phyloP scores from a whole-genome alignment of 1,284 basidiomycete species.

The Heterobasidion irregulare region DNA sequence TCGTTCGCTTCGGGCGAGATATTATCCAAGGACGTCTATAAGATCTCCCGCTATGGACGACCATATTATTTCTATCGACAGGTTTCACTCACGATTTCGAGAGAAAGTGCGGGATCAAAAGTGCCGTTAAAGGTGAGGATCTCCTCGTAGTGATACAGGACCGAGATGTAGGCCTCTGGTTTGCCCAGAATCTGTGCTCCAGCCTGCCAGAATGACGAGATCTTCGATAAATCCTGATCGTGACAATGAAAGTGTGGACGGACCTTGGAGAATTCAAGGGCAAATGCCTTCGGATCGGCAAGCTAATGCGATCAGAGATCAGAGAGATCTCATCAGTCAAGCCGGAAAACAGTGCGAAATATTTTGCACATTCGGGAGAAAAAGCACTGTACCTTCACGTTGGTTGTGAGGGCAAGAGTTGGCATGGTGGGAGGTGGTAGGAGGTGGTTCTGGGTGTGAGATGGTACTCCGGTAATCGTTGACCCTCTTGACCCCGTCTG shows the following conservation, averaged over 20 bases:
- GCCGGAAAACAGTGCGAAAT: not conserved
- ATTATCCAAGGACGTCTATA: conserved; percentile 48
- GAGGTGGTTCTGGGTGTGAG: no score
- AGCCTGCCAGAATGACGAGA: conserved; percentile 24
- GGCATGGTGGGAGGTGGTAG: conserved; percentile 41
- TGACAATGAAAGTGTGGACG: not conserved
- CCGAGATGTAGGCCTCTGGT: conserved; percentile 42
- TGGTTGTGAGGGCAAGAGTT: conserved; percentile 45
- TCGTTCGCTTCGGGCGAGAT: conserved; percentile 39
- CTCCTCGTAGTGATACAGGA: conserved; percentile 47
- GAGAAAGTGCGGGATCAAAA: conserved; percentile 53
- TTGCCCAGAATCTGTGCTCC: conserved; percentile 42
- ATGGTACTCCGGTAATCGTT: no score
- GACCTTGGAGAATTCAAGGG: conserved; percentile 56
- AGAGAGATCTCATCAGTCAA: no score
- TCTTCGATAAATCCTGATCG: not conserved
- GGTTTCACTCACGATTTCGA: conserved; percentile 38
- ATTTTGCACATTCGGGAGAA: not conserved
- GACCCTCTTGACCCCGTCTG: no score
- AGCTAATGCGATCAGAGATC: conserved; percentile 21
- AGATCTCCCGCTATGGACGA: not conserved
- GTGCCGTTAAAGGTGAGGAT: conserved; percentile 48
- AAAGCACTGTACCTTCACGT: conserved; percentile 36
- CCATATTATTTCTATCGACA: not conserved
- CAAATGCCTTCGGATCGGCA: conserved; percentile 42